Base-by-base conservation (phyloP, 1,284 basidiomycete genomes). In the Boletus mariae region DNA sequence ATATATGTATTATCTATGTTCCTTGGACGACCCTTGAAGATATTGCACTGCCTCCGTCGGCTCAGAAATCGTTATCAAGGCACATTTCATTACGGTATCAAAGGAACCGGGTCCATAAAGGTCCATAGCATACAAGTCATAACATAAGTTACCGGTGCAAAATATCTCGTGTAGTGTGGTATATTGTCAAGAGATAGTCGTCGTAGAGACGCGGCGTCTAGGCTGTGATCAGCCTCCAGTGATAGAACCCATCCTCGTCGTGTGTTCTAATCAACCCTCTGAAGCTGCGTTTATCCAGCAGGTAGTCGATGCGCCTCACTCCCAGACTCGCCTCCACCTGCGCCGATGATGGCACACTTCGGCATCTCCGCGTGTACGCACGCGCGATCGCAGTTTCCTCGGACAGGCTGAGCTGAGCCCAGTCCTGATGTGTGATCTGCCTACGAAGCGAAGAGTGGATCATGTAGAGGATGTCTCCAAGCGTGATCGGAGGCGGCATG, bases 271-370 rank as follows among this genome's bases (percentile, higher is more conserved):
- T 64, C 55, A 87, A 65, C 9, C 85, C 85, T 49, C 71, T 76
- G 69, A 87, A 83, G 65, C 73, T 71, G 35, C 73, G 73, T 60
- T 68, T 75, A 3, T 79, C 80, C 52, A 69, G 57, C 53, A 87
- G 61, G 60, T 79, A 87, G 65, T 88, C 85, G 17, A 85, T 66
- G 42, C 75, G 73, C 67, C 77, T 80, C 34, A 85, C 78, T 1
- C 84, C 84, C 59, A 77, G 74, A 53, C 71, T 75, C 47, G 72
- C 71, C 65, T 79, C 72, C 45, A 74, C 67, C 49, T 76, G 59
- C 48, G 74, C 71, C 32, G 64, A 64, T 1, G 68, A 68, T 2
- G 75, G 72, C 42, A 67, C 70, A 31, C 71, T 71, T 49, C 70
- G 71, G 66, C 76, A 84, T 47, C 85, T 70, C 49, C 73, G 73